Conservation (phyloP, 306 rosid species). For the Geum urbanum region DNA sequence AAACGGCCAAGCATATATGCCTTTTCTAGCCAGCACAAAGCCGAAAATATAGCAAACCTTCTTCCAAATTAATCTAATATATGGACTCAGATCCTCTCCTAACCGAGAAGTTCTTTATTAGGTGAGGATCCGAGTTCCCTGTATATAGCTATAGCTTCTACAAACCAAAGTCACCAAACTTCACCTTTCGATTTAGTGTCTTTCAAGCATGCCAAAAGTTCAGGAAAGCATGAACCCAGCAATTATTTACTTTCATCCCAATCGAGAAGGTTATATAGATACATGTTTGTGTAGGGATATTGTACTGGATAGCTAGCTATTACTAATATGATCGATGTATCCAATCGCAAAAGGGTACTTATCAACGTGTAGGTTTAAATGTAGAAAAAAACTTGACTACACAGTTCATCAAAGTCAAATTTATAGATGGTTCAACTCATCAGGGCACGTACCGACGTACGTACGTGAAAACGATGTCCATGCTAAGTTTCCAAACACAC, state of each 20-base stretch:
- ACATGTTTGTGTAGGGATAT: too few relatives aligned
- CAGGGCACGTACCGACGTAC: slow-evolving; percentile 8
- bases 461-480: slow-evolving; percentile 3
- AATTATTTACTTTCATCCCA: too few relatives aligned
- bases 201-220: background rate
- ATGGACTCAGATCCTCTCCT: too few relatives aligned
- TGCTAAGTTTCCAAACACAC: too few relatives aligned
- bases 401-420: background rate
- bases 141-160: background rate
- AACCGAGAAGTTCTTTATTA: too few relatives aligned
- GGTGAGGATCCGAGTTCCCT: too few relatives aligned
- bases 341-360: background rate
- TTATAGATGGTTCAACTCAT: slow-evolving; percentile 31
- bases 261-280: too few relatives aligned
- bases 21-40: background rate
- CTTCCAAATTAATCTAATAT: too few relatives aligned
- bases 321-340: too few relatives aligned
- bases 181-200: background rate
- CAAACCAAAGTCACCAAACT: background rate
- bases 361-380: background rate
- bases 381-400: background rate
- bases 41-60: background rate
- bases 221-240: background rate
- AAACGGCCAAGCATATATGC: background rate
- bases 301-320: too few relatives aligned